phyloP scores from a whole-genome alignment of 148 eudicot species.

The Camellia lanceoleosa region DNA sequence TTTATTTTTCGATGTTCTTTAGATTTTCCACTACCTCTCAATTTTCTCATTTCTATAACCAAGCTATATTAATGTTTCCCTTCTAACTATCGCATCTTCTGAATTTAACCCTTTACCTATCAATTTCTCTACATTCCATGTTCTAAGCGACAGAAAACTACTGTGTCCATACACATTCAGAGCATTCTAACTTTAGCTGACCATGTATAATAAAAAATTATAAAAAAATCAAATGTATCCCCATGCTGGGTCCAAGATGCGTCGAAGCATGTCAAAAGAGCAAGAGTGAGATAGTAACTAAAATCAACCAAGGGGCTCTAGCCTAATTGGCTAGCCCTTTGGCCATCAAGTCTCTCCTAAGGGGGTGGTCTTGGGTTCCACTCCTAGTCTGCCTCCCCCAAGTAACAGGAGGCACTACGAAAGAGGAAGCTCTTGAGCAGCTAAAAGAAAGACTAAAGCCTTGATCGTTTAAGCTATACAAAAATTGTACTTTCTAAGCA shows the following conservation, averaged over 20 bases:
- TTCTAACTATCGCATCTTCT: background rate
- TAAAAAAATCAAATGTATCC: background rate
- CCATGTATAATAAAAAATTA: background rate
- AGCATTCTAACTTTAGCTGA: background rate
- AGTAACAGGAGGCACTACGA: background rate
- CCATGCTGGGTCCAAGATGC: background rate
- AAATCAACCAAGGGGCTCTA: background rate
- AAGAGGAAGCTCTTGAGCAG: background rate
- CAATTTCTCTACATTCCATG: background rate
- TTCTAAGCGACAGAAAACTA: background rate
- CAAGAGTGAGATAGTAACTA: background rate
- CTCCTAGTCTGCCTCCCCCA: background rate
- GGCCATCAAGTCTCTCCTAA: too few species aligned
- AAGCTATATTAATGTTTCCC: background rate
- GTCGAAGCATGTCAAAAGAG: background rate
- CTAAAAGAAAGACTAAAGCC: constrained; percentile 3
- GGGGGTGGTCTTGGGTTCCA: too few species aligned
- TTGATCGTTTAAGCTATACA: background rate
- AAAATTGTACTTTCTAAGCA: background rate
- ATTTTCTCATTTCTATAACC: background rate
- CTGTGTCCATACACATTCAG: background rate
- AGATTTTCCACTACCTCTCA: background rate
- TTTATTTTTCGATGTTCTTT: background rate
- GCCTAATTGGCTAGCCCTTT: too few species aligned
- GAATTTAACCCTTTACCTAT: background rate